Conservation (phyloP, 768 basidiomycete species). For the Omphalotus guepiniiformis region DNA sequence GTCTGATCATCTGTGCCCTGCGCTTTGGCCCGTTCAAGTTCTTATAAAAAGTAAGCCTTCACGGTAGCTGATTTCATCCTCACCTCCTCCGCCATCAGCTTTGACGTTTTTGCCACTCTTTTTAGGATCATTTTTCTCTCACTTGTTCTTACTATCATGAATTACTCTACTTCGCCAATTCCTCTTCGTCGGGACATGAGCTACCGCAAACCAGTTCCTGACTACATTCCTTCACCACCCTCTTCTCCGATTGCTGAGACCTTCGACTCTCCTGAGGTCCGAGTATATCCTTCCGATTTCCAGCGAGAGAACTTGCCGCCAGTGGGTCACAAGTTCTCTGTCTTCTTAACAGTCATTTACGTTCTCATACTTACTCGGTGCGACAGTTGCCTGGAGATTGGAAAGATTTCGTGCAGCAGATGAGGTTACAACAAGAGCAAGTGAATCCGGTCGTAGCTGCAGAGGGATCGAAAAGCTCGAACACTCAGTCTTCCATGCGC, state of each 20-base stretch:
- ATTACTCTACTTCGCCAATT: neutral
- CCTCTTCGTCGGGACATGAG: slow-evolving; percentile 40
- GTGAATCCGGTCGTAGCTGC: slow-evolving; percentile 27
- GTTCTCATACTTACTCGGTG: no score
- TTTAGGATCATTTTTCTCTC: neutral
- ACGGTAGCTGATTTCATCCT: neutral
- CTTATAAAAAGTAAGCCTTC: slow-evolving; percentile 6
- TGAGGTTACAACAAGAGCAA: slow-evolving; percentile 21
- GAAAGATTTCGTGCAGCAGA: slow-evolving; percentile 13
- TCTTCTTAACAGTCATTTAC: no score
- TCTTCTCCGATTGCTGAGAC: slow-evolving; percentile 35
- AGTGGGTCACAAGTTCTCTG: slow-evolving; percentile 11
- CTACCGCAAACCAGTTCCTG: slow-evolving; percentile 69
- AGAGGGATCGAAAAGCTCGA: no score
- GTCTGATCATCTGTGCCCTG: neutral
- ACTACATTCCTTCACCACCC: slow-evolving; percentile 62
- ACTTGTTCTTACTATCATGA: slow-evolving; percentile 3
- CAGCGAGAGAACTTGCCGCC: slow-evolving; percentile 7
- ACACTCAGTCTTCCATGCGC: no score
- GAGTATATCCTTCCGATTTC: slow-evolving; percentile 14
- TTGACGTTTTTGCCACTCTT: slow-evolving; percentile 5
- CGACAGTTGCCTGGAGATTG: slow-evolving; percentile 28
- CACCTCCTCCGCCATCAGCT: neutral
- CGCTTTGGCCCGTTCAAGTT: neutral
- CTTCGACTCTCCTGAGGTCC: slow-evolving; percentile 19